Evolutionary conservation across 1,139 yeast genomes (phyloP), one percentile per base, ranked within the genome.

Genomic region (Scheffersomyces titani): DNA sequence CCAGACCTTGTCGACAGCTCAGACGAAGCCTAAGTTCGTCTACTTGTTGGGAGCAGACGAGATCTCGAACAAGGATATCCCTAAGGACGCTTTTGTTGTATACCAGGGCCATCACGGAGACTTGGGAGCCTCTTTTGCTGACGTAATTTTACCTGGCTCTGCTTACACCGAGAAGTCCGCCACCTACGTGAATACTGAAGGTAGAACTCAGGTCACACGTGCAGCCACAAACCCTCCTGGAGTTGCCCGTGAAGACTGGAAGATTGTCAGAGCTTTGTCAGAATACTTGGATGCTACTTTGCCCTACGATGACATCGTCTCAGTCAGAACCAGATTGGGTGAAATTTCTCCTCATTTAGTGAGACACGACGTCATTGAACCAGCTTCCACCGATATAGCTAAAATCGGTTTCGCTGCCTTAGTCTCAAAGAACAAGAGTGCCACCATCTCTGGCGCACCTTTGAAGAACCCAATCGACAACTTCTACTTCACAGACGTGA

Each of bases 31-130:
- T 61, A 91, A 90, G 77, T 83, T 91, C 71, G 82, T 91, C 57
- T 91, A 89, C 78, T 81, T 91, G 68, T 81, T 91, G 57, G 96
- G 94, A 53, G 96, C 97, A 50, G 97, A 91, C 73, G 97, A 91
- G 76, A 73, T 90, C 62, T 76, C 82, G 62, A 84, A 87, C 62
- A 76, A 81, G 57, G 90, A 89, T 59, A 85, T 90, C 66, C 96
- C 97, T 65, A 80, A 82, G 72, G 96, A 91, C 70, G 92, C 97
- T 11, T 91, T 91, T 71, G 97, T 91, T 47, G 88, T 91, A 55
- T 91, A 91, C 77, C 93, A 91, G 77, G 97, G 97, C 56, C 97
- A 91, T 74, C 97, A 91, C 74, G 97, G 97, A 77, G 97, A 91
- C 65, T 73, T 84, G 47, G 97, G 97, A 65, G 97, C 97, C 44